Percentiles rank a stretch among this genome's conserved stretches.
These are phyloP conservation scores for Haberlea rhodopensis DNA, from an alignment of 257 asterid species.

Conservation along the genomic window DNA sequence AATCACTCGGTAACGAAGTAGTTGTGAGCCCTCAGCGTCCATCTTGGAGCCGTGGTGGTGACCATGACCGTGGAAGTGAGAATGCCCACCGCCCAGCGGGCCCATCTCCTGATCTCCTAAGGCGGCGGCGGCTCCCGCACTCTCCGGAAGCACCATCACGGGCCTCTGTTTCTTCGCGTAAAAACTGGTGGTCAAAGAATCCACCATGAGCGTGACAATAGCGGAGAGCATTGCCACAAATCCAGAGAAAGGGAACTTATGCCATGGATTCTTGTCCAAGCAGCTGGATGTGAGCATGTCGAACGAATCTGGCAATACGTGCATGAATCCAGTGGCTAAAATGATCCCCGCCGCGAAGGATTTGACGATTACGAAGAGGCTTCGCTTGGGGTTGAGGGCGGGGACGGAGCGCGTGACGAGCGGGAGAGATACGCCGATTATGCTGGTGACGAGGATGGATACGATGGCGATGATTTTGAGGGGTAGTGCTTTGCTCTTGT, in stretches of 20 bases:
- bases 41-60: constrained; percentile 28
- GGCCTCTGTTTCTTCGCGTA: constrained; percentile 19
- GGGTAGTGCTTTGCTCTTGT: constrained; percentile 21
- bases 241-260: constrained; percentile 35
- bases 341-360: constrained; percentile 38
- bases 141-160: not conserved
- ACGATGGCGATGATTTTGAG: constrained; percentile 30
- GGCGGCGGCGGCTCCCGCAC: not conserved
- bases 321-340: constrained; percentile 36
- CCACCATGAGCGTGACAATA: constrained; percentile 30
- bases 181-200: constrained; percentile 28
- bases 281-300: constrained; percentile 29
- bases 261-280: constrained; percentile 33
- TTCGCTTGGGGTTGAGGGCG: constrained; percentile 27
- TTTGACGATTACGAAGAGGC: constrained; percentile 34
- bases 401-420: constrained; percentile 23
- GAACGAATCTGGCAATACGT: constrained; percentile 34
- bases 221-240: constrained; percentile 42
- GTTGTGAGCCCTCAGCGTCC: constrained; percentile 22
- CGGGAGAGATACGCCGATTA: constrained; percentile 30
- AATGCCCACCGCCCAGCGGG: too few relatives aligned
- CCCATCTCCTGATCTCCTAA: constrained; percentile 32
- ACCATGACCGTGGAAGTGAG: constrained; percentile 26
- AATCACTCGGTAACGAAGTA: constrained; percentile 25
- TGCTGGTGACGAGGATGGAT: constrained; percentile 27